Conservation (phyloP, 305 asterid species). For the Solanum hybrid region DNA sequence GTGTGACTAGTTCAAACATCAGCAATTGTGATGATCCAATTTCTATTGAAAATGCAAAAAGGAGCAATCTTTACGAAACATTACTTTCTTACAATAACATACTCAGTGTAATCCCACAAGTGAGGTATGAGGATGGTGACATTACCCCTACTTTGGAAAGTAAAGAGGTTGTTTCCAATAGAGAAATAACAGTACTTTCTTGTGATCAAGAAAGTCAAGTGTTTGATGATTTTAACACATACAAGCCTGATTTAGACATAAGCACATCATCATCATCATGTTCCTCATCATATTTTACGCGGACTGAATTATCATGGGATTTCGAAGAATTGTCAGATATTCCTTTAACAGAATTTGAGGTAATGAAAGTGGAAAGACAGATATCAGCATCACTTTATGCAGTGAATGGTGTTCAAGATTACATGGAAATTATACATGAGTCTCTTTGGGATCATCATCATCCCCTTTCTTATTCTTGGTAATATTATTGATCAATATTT, state of each 20-base stretch:
- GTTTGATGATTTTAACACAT: slow-evolving; percentile 21
- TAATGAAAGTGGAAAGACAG: slow-evolving; percentile 63
- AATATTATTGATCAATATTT: slow-evolving; percentile 9
- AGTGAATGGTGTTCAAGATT: slow-evolving; percentile 61
- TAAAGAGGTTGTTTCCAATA: background rate
- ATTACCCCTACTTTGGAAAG: background rate
- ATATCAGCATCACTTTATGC: slow-evolving; percentile 82
- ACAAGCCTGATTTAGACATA: slow-evolving; percentile 49
- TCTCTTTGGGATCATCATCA: slow-evolving; percentile 61
- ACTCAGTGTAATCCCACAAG: background rate
- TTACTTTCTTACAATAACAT: background rate
- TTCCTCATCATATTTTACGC: slow-evolving; percentile 6
- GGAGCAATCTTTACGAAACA: background rate
- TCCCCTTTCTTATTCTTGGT: slow-evolving; percentile 41
- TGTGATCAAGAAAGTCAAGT: slow-evolving; percentile 9
- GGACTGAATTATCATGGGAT: slow-evolving; percentile 19
- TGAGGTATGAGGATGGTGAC: background rate
- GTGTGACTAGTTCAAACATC: slow-evolving; percentile 1
- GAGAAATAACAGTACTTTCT: background rate
- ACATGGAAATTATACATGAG: slow-evolving; percentile 45
- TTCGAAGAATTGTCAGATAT: slow-evolving; percentile 20
- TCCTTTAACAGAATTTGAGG: slow-evolving; percentile 50
- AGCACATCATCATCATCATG: background rate
- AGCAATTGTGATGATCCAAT: background rate
- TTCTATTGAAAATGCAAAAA: background rate